Base-by-base conservation (phyloP, 2,329 filamentous ascomycete genomes). In the Fusarium torulosum region DNA sequence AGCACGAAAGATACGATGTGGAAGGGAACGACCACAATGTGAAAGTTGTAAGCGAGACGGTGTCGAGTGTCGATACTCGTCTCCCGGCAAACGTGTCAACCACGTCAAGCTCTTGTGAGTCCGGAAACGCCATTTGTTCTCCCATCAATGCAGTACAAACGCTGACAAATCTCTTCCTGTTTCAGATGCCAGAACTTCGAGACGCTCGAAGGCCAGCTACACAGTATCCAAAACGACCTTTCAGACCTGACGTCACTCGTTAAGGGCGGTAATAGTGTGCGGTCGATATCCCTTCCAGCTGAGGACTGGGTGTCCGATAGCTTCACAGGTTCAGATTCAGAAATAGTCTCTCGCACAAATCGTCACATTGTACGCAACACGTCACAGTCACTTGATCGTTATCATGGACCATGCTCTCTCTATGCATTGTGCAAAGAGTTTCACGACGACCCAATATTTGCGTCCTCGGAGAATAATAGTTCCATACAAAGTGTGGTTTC, bases 71-170 rank as follows among this genome's bases (percentile, higher is more conserved):
- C 62, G 72, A 55, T 74, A 74, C 58, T 74, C 72, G 27, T 74
- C 72, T 6, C 72, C 72, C 8, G 72, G 72, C 10, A 74, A 74
- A 49, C 72, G 72, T 9, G 71, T 74, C 56, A 74, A 74, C 40
- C 72, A 74, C 37, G 72, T 74, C 52, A 74, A 74, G 33, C 72
- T 74, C 17, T 37, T 74, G 72, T 74, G 53, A 74, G 72, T 74
- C 13, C 11, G 10, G 19, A 20, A 11, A n/a, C 49, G 55, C 41
- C 51, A 47, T 46, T 50, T 47, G 21, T 33, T 37, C 19, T 21
- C 37, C 25, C 6, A 21, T 13, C 1, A n/a, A 21, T 33, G 52
- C 49, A 54, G 51, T 25, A 65, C 66, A 61, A 62, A 54, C 27
- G 53, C 70, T 74, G 20, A 73, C 63, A 53, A 53, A 53, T 27